Evolutionary conservation across 148 eudicot species (phyloP).

Genomic region (Nyssa sinensis): DNA sequence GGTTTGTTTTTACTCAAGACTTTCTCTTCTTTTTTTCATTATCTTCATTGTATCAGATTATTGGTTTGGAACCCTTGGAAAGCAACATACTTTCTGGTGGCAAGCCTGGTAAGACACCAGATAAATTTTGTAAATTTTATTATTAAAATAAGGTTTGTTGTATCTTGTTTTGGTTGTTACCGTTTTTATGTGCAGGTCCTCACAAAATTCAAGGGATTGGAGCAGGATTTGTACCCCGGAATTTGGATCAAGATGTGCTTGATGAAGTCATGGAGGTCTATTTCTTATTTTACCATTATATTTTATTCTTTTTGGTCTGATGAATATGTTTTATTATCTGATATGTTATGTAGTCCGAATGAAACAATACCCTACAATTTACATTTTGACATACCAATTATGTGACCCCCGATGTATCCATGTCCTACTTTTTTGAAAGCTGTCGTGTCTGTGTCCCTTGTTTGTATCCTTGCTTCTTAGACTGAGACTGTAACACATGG

Average conservation of each 20-base stretch:
- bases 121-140: not conserved
- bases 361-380: too few relatives aligned
- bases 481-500: too few relatives aligned
- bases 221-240: slow-evolving; percentile 94
- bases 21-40: too few relatives aligned
- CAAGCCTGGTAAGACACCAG: slow-evolving; percentile 74
- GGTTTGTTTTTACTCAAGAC: too few relatives aligned
- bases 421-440: too few relatives aligned
- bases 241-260: slow-evolving; percentile 66
- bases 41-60: slow-evolving; percentile 45
- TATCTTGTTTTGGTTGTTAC: slow-evolving; percentile 18
- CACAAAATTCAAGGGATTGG: slow-evolving; percentile 99
- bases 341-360: not conserved
- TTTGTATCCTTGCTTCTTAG: too few relatives aligned
- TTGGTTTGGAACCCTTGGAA: slow-evolving; percentile 92
- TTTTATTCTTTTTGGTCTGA: not conserved
- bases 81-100: slow-evolving; percentile 98
- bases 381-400: too few relatives aligned
- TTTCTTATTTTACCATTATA: slow-evolving; percentile 17
- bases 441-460: too few relatives aligned
- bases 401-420: too few relatives aligned
- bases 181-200: slow-evolving; percentile 69
- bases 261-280: slow-evolving; percentile 70
- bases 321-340: slow-evolving; percentile 4
- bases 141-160: not conserved